Conservation (phyloP, 1,284 basidiomycete species). For the Ustilago crameri region DNA sequence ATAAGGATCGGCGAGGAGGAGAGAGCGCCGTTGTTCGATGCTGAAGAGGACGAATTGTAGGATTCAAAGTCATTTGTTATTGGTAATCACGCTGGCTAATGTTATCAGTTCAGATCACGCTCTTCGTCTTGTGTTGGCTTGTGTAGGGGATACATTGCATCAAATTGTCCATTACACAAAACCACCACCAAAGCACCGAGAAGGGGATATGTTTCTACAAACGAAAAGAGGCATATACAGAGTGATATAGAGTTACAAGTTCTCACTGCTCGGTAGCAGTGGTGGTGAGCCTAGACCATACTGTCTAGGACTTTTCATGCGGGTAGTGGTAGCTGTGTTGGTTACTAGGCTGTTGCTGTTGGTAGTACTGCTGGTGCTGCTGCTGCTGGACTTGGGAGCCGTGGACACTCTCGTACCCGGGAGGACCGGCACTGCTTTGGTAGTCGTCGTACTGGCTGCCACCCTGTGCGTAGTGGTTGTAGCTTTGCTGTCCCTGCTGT, state of each 20-base stretch:
- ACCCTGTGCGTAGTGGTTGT: slow-evolving; percentile 3
- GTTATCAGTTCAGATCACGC: too few relatives aligned
- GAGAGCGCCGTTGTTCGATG: slow-evolving; percentile 42
- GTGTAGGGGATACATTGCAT: too few relatives aligned
- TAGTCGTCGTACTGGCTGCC: slow-evolving; percentile 36
- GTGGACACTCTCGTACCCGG: slow-evolving; percentile 33
- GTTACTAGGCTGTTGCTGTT: not conserved
- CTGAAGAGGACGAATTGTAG: slow-evolving; percentile 48
- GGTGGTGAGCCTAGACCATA: too few relatives aligned
- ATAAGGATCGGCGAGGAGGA: slow-evolving; percentile 63
- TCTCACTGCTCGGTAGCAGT: too few relatives aligned
- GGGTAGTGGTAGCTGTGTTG: not conserved
- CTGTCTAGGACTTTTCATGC: slow-evolving; percentile 22
- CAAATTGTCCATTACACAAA: too few relatives aligned
- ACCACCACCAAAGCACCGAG: too few relatives aligned
- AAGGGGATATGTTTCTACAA: too few relatives aligned
- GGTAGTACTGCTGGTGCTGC: slow-evolving; percentile 30
- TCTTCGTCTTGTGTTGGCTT: too few relatives aligned
- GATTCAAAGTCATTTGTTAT: not conserved
- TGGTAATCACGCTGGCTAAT: too few relatives aligned
- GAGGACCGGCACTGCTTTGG: slow-evolving; percentile 31
- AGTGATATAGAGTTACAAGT: too few relatives aligned
- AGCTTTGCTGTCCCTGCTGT: slow-evolving; percentile 10
- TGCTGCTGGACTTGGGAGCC: slow-evolving; percentile 11
- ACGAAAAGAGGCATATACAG: too few relatives aligned